Evolutionary conservation across 1,139 yeast species (phyloP).

Genomic region (Candida tropicalis): DNA sequence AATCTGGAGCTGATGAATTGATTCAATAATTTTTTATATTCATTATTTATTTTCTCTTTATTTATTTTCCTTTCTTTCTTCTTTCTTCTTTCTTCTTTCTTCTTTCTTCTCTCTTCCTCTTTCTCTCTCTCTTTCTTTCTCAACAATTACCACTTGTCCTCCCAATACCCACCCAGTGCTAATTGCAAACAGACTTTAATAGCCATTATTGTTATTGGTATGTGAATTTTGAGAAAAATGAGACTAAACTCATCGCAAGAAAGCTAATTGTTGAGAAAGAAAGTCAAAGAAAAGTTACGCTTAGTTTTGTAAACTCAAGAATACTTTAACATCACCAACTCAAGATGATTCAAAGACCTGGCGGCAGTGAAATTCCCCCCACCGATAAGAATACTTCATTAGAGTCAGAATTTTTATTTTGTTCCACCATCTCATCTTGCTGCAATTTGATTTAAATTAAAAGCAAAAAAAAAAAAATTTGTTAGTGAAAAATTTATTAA

Average conservation of each 20-base stretch:
- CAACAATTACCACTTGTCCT: conserved; percentile 21
- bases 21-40: conserved; percentile 5
- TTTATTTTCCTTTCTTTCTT: conserved; percentile 16
- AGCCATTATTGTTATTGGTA: conserved; percentile 11
- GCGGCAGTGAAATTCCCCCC: too few relatives aligned
- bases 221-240: conserved; percentile 2
- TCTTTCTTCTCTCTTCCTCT: conserved; percentile 21
- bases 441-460: not conserved
- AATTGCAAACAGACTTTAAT: conserved; percentile 18
- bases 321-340: too few relatives aligned
- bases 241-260: not conserved
- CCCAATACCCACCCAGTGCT: conserved; percentile 21
- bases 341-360: too few relatives aligned
- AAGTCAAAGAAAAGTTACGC: not conserved
- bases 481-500: too few relatives aligned
- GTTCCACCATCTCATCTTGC: conserved; percentile 2
- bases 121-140: conserved; percentile 22
- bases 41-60: conserved; percentile 10
- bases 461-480: not conserved
- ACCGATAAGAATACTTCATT: too few relatives aligned
- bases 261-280: conserved; percentile 19
- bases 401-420: too few relatives aligned
- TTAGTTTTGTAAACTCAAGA: too few relatives aligned
- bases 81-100: conserved; percentile 15
- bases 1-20: not conserved